Conservation (phyloP, 2,329 filamentous ascomycete genomes). For the Curvularia verruculosa region DNA sequence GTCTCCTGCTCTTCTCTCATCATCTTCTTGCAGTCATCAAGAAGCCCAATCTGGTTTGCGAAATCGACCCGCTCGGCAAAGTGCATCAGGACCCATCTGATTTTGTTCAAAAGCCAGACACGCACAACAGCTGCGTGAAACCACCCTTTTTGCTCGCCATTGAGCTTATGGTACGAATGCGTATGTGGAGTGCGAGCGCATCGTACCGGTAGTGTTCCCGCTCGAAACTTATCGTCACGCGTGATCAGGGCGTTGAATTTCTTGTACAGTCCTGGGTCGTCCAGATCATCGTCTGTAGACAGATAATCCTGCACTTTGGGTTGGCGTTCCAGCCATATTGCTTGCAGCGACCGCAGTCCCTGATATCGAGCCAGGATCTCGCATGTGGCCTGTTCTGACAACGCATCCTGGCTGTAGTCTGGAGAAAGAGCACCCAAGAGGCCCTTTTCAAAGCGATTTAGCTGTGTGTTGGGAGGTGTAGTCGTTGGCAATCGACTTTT, state of each 20-base stretch:
- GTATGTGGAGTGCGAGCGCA: slow-evolving; percentile 10
- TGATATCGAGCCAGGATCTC: slow-evolving; percentile 36
- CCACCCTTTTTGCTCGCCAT: slow-evolving; percentile 28
- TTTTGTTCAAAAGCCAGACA: slow-evolving; percentile 34
- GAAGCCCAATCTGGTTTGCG: slow-evolving; percentile 3
- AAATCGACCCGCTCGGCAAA: slow-evolving; percentile 17
- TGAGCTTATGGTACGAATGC: slow-evolving; percentile 15
- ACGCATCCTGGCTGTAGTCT: slow-evolving; percentile 6
- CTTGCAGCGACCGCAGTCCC: slow-evolving; percentile 28
- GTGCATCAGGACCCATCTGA: slow-evolving; percentile 32
- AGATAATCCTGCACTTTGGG: slow-evolving; percentile 22
- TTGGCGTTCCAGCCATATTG: slow-evolving; percentile 29
- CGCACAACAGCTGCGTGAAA: slow-evolving; percentile 29
- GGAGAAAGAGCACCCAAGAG: not conserved
- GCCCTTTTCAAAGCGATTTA: slow-evolving; percentile 13
- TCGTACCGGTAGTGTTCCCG: slow-evolving; percentile 4
- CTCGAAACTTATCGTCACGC: slow-evolving; percentile 12
- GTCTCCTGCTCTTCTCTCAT: slow-evolving; percentile 1
- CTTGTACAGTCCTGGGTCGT: slow-evolving; percentile 7
- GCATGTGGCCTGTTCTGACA: slow-evolving; percentile 23
- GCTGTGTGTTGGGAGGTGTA: not conserved
- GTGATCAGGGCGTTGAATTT: slow-evolving; percentile 8
- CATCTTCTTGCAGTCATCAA: not conserved
- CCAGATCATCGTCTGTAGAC: slow-evolving; percentile 11
- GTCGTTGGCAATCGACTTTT: slow-evolving; percentile 11